Evolutionary conservation across 176 grass and related monocot genomes (phyloP).

Genomic region (Sorghum bicolor): DNA sequence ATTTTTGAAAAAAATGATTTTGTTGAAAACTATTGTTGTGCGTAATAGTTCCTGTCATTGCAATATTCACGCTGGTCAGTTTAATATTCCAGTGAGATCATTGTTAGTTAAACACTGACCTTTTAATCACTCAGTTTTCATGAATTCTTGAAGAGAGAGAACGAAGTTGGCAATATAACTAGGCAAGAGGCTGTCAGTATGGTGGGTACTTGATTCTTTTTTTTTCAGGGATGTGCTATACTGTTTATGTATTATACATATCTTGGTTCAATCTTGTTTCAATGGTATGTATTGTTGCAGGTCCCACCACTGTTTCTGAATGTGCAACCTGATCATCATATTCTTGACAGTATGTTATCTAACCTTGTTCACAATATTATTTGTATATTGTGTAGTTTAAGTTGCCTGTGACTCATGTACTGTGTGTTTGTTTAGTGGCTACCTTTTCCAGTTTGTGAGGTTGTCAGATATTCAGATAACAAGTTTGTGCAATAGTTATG

Average conservation of each 20-base stretch:
- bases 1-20: background rate
- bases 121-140: slow-evolving; percentile 60
- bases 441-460: background rate
- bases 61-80: background rate
- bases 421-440: background rate
- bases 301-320: slow-evolving; percentile 96
- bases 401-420: background rate
- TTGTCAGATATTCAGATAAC: background rate
- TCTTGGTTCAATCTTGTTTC: background rate
- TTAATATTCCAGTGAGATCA: slow-evolving; percentile 1
- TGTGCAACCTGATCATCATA: slow-evolving; percentile 83
- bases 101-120: slow-evolving; percentile 21
- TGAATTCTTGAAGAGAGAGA: slow-evolving; percentile 96
- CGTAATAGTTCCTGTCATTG: background rate
- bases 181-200: slow-evolving; percentile 99
- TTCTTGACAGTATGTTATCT: slow-evolving; percentile 88
- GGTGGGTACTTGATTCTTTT: slow-evolving; percentile 54
- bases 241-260: slow-evolving; percentile 31
- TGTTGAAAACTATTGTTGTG: background rate
- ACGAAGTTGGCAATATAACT: slow-evolving; percentile 98
- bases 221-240: background rate
- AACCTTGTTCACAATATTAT: slow-evolving; percentile 10
- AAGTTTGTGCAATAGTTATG: background rate
- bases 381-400: slow-evolving; percentile 1
- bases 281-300: slow-evolving; percentile 45